phyloP scores from a whole-genome alignment of 345 rosid species.

The Eucalyptus tenuipes region DNA sequence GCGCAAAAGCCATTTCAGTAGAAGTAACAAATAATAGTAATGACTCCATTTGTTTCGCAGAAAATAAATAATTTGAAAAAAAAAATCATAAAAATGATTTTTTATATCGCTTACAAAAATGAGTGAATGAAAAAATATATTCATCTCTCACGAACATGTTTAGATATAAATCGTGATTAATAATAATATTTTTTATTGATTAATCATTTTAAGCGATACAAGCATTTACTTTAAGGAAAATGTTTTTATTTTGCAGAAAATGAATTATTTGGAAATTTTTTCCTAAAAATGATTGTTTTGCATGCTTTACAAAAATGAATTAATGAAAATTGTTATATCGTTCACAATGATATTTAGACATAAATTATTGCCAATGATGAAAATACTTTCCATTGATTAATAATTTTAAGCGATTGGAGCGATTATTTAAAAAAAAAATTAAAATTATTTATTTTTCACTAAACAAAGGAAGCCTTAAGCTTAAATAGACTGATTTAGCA shows the following conservation, averaged over 20 bases:
- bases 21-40: accelerated
- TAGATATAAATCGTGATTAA: too few relatives aligned
- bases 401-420: accelerated
- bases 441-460: accelerated
- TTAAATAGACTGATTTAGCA: too few relatives aligned
- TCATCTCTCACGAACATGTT: accelerated
- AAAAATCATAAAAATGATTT: too few relatives aligned
- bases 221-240: too few relatives aligned
- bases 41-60: accelerated
- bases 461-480: accelerated
- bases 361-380: accelerated
- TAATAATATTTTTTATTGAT: too few relatives aligned
- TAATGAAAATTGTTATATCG: accelerated
- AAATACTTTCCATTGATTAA: too few relatives aligned
- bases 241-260: accelerated
- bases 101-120: accelerated
- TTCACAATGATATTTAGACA: accelerated
- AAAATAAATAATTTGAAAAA: too few relatives aligned
- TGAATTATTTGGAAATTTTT: too few relatives aligned
- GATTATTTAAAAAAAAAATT: too few relatives aligned
- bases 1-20: accelerated
- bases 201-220: too few relatives aligned
- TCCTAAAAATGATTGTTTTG: accelerated
- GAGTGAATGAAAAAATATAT: too few relatives aligned
- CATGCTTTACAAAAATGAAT: too few relatives aligned